Base-by-base conservation (phyloP, 1,284 basidiomycete genomes). In the Lignosus rhinocerotis region DNA sequence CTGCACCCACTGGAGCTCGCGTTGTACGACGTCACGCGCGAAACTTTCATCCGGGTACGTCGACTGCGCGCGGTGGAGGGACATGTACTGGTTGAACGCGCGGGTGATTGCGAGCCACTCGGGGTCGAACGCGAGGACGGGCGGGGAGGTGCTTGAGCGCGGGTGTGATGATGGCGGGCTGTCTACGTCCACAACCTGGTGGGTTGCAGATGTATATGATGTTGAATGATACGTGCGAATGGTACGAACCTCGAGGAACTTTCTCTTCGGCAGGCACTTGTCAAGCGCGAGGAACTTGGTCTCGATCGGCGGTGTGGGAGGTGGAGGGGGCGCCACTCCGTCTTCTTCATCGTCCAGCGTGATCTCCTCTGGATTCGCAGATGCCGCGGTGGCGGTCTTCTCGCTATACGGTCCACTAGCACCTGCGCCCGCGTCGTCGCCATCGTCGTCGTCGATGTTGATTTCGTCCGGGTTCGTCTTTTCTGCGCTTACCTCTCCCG, bases 71-170 rank as follows among this genome's bases (percentile, higher is more conserved):
- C 73, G 77, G 5, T 72, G 70, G 0, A 78, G 76, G 1, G 90
- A 87, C 60, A 98, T 82, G 75, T 84, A 89, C 0, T 87, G 85
- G 65, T 96, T 87, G 65, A 96, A 88, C 0, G 92, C 94, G 6
- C 92, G 88, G 0, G 87, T 88, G 70, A 98, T 94, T 0, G 95
- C 95, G 21, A 99, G 85, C 97, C 96, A 99, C 72, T 94, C 84
- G 3, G 88, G 88, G 70, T 97, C 93, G 73, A 86, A 98, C 1
- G 80, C 78, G 32, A 90, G 63, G 1, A 60, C 51, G 16, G 66
- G 67, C 0, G 47, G 31, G 50, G 39, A 10, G 32, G n/a, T 8
- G 38, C 5, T 64, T 6, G 14, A n/a, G 8, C 6, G 48, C n/a
- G 59, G 45, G 0, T 75, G 74, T 0, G 74, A 65, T 0, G 49